Conservation (phyloP, 2,329 filamentous ascomycete genomes). For the Juglanconis sp. region DNA sequence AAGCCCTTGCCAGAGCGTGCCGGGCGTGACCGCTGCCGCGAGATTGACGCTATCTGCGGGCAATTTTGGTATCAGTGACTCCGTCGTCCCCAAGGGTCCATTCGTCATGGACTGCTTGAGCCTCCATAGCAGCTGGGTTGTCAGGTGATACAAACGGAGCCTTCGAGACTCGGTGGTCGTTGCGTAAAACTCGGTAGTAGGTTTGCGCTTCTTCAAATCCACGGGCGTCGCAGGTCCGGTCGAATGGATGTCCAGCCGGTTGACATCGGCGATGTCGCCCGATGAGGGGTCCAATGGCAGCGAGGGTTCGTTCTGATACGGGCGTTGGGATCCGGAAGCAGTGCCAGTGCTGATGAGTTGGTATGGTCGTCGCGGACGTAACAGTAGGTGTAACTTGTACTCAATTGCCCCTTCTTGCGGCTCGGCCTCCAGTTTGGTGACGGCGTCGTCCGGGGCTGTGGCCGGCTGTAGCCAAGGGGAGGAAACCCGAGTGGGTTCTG, state of each 20-base stretch:
- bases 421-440: slow-evolving; percentile 80
- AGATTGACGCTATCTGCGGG: slow-evolving; percentile 59
- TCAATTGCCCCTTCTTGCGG: slow-evolving; percentile 93
- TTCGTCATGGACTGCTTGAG: slow-evolving; percentile 87
- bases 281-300: background rate
- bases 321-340: slow-evolving; percentile 9
- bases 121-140: slow-evolving; percentile 91
- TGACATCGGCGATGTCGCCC: slow-evolving; percentile 17
- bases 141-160: slow-evolving; percentile 82
- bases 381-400: slow-evolving; percentile 89
- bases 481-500: slow-evolving; percentile 79
- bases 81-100: slow-evolving; percentile 38
- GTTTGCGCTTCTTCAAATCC: slow-evolving; percentile 5
- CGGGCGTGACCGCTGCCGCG: slow-evolving; percentile 44
- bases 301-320: background rate
- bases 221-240: slow-evolving; percentile 33
- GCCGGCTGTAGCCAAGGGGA: slow-evolving; percentile 79
- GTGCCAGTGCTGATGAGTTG: slow-evolving; percentile 62
- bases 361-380: slow-evolving; percentile 70
- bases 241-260: slow-evolving; percentile 25
- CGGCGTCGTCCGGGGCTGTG: slow-evolving; percentile 37
- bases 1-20: slow-evolving; percentile 69
- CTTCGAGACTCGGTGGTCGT: slow-evolving; percentile 67
- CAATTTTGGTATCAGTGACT: slow-evolving; percentile 71
- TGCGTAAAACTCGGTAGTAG: slow-evolving; percentile 5